Evolutionary conservation across 2,329 filamentous ascomycete genomes (phyloP).

Genomic region (Calonectria fujianensis): DNA sequence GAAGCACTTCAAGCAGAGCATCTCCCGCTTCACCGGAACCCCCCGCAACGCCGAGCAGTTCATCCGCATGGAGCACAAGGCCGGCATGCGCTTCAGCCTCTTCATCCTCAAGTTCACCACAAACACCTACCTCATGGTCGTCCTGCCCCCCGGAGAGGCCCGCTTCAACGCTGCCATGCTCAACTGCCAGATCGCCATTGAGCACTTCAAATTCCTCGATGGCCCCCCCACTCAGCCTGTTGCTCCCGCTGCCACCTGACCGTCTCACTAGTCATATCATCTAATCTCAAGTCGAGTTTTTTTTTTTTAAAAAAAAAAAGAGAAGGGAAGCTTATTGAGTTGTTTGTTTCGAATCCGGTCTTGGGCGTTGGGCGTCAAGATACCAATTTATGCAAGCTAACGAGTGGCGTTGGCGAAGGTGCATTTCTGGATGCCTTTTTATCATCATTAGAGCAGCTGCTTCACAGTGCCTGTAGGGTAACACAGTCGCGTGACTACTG

Average conservation of each 20-base stretch:
- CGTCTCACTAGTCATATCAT: neutral
- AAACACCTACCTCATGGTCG: slow-evolving; percentile 96
- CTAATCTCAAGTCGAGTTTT: neutral
- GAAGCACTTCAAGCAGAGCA: slow-evolving; percentile 96
- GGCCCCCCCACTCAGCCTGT: slow-evolving; percentile 60
- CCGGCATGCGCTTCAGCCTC: slow-evolving; percentile 86
- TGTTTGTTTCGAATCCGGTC: slow-evolving; percentile 38
- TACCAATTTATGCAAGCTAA: slow-evolving; percentile 49
- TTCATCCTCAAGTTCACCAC: slow-evolving; percentile 97
- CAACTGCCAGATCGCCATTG: slow-evolving; percentile 90
- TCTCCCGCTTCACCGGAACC: slow-evolving; percentile 84
- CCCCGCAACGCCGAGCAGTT: slow-evolving; percentile 90
- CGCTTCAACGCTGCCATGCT: slow-evolving; percentile 93
- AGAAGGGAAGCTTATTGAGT: slow-evolving; percentile 12
- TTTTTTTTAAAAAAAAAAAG: slow-evolving; percentile 1
- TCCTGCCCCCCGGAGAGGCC: slow-evolving; percentile 92
- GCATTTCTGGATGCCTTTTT: slow-evolving; percentile 25
- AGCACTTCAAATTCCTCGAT: slow-evolving; percentile 84
- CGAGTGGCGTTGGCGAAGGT: slow-evolving; percentile 35
- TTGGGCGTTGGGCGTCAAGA: slow-evolving; percentile 54
- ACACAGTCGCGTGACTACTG: slow-evolving; percentile 21
- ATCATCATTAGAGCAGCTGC: slow-evolving; percentile 36
- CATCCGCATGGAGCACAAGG: slow-evolving; percentile 87
- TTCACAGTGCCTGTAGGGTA: slow-evolving; percentile 33
- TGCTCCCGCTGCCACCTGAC: slow-evolving; percentile 31